Evolutionary conservation across 1,139 yeast species (phyloP).

Genomic region (Candida pseudocylindracea): DNA sequence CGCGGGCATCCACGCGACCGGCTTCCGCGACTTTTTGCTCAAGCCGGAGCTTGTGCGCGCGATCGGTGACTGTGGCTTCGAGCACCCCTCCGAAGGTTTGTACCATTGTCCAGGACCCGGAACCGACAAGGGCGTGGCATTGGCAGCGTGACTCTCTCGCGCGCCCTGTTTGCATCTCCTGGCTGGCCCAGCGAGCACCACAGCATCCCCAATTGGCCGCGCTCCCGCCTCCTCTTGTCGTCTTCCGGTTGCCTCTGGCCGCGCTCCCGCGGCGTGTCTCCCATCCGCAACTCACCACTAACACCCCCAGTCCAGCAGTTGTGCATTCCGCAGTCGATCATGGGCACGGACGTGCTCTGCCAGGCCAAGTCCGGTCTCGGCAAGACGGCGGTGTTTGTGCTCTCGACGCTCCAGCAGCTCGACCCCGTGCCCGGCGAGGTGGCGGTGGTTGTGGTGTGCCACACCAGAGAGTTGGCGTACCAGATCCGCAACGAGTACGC

Average conservation of each 20-base stretch:
- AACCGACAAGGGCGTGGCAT: no score
- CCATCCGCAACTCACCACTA: constrained; percentile 3
- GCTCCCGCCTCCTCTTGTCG: background rate
- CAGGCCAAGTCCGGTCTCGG: constrained; percentile 99
- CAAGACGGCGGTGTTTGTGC: constrained; percentile 94
- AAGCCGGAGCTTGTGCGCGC: constrained; percentile 96
- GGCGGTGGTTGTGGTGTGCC: constrained; percentile 84
- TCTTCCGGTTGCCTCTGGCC: background rate
- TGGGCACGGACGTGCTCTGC: constrained; percentile 94
- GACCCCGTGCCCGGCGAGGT: constrained; percentile 97
- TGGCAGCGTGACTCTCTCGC: no score
- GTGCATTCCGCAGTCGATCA: constrained; percentile 93
- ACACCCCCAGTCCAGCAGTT: constrained; percentile 69
- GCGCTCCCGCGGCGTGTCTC: background rate
- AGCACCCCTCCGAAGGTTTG: constrained; percentile 98
- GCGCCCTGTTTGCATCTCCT: background rate
- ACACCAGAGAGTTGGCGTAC: constrained; percentile 96
- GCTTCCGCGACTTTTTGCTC: constrained; percentile 91
- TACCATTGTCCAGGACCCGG: constrained; percentile 6
- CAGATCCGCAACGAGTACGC: constrained; percentile 96
- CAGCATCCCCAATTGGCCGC: background rate
- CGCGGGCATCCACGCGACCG: constrained; percentile 95
- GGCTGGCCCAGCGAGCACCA: background rate
- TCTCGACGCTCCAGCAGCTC: constrained; percentile 88
- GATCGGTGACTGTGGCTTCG: constrained; percentile 97